These are phyloP conservation scores for Sclerotinia nivalis DNA, from an alignment of 2,329 filamentous ascomycete species.

Conservation along the genomic window DNA sequence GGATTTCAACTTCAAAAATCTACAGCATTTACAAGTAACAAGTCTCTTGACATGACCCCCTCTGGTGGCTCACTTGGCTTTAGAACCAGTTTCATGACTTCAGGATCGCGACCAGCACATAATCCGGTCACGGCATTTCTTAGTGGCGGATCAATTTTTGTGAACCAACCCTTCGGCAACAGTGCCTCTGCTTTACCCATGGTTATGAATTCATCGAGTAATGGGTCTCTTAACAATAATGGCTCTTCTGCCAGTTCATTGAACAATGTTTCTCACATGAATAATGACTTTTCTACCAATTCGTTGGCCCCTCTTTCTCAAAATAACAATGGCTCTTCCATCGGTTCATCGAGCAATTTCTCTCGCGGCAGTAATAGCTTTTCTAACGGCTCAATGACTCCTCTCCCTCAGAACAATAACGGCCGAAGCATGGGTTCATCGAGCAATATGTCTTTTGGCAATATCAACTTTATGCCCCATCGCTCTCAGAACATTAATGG, in stretches of 20 bases:
- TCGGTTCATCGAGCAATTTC: neutral
- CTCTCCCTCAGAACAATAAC: neutral
- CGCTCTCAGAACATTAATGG: neutral
- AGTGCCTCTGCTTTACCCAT: neutral
- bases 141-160: neutral
- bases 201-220: neutral
- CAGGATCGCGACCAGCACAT: neutral
- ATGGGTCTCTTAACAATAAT: neutral
- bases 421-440: neutral
- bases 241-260: neutral
- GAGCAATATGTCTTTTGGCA: neutral
- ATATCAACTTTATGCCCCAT: neutral
- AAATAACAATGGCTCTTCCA: neutral
- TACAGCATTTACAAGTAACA: neutral
- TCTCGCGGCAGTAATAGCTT: neutral
- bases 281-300: neutral
- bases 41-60: neutral
- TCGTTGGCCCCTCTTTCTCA: neutral
- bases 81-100: neutral
- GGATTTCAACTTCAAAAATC: neutral
- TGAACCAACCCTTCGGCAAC: neutral
- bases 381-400: neutral
- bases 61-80: neutral
- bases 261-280: neutral
- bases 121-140: neutral